Evolutionary conservation across 2,329 filamentous ascomycete species (phyloP), one percentile per base, ranked within the genome.

Genomic region (Cytospora paraplurivora): DNA sequence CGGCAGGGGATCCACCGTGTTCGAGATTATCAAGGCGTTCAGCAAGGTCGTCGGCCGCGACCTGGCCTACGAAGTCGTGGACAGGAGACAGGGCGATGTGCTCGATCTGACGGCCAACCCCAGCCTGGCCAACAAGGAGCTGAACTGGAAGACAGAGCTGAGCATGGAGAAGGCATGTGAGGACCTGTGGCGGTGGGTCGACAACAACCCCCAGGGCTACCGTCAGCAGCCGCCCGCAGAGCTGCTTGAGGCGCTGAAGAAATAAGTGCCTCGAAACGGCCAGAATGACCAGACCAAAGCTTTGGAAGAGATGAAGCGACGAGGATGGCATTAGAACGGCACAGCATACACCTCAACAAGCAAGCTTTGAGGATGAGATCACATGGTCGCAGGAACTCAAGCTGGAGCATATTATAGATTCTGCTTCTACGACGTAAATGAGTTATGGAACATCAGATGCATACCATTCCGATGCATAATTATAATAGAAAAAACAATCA

Each of bases 21-120:
- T 93, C 74, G 93, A 99, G 76, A 99, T 99, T 82, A 88, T 99
- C 85, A 92, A 94, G 70, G 93, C 95, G 60, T 99, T 99, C 81
- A 91, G 88, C 78, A 79, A 85, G 57, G 92, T 92, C 19, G 93
- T 97, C 27, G 95, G 95, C 67, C 89, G 88, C 57, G 87, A 95
- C 63, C 84, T 99, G 33, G 85, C 90, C 44, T 98, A 98, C 79
- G 84, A 97, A 75, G 90, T 98, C 64, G 91, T 89, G 10, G 87
- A 84, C 49, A 88, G 95, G 72, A 85, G 95, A 72, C 86, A 88
- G 47, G 95, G 95, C 61, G 95, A 99, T 73, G 95, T 99, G 19
- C 83, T 99, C 63, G 90, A 99, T 78, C 87, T 99, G 54, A 99
- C 95, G 27, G 93, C 95, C 69, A 96, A 97, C 78, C 91, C 95